Base-by-base conservation (phyloP, 2,329 filamentous ascomycete species). In the Beauveria asiatica region DNA sequence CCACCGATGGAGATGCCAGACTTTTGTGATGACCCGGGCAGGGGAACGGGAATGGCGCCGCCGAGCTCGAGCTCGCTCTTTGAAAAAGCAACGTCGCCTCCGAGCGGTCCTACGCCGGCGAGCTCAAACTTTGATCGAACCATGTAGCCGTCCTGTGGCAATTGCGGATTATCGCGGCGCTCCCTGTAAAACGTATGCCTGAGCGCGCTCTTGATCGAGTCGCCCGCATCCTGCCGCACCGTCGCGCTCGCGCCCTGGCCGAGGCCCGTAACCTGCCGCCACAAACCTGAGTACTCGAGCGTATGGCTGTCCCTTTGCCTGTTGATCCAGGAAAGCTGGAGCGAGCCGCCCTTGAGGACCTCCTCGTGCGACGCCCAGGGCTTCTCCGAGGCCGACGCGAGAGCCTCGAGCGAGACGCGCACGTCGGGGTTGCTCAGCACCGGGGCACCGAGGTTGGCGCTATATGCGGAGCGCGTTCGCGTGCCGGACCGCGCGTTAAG, bases 341-440 rank as follows among this genome's bases (percentile, higher is more conserved):
- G 77, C 67, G 84, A 87, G 21, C 83, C 91, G 17, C 92, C 92
- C 69, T 87, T 90, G 21, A 95, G 76, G 3, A 87, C 85, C 74
- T 99, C 93, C 67, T 97, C 93, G 70, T 99, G 93, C 64, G 90
- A 94, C 23, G 94, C 92, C 89, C 91, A 97, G 13, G 86, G 83
- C 75, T 97, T 97, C 63, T 93, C 83, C 0, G 90, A 95, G 49
- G 90, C 87, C 63, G 90, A 96, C 10, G 88, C 86, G 49, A 96
- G 78, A 1, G 83, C 92, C 65, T 96, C 92, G 62, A 96, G 68
- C 65, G 93, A 87, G 63, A 92, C 78, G 62, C 88, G 83, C 67
- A 91, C 77, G 70, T 96, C 87, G 0, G 94, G 92, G 70, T 96
- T 89, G 74, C 89, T 90, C 60, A 89, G 78, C 51, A 99, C 79